Percentiles rank a stretch among this genome's conserved stretches.
Evolutionary conservation across 495 filamentous ascomycete species (phyloP).

Genomic region (Aspergillus leporis): DNA sequence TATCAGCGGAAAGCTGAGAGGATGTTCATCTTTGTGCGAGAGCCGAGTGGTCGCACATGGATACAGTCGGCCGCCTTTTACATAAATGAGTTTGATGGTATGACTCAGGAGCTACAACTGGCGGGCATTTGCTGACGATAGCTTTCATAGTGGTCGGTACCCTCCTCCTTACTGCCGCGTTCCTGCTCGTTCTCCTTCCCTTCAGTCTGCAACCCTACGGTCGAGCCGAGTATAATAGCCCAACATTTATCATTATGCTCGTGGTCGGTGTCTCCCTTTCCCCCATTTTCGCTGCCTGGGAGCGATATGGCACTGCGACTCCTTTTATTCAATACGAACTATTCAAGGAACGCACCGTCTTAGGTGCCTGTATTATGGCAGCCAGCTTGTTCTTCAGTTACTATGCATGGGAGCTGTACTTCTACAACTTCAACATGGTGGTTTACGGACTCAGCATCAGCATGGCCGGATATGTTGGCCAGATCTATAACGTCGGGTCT

Average conservation of each 20-base stretch:
- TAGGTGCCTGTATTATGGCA: conserved; percentile 63
- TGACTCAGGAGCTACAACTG: not conserved
- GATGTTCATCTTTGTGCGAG: conserved; percentile 33
- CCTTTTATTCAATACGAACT: conserved; percentile 61
- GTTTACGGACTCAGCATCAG: conserved; percentile 60
- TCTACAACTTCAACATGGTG: conserved; percentile 71
- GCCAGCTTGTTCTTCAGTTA: conserved; percentile 56
- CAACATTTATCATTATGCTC: conserved; percentile 56
- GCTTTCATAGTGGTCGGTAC: conserved; percentile 47
- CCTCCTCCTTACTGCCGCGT: conserved; percentile 56
- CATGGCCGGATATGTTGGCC: conserved; percentile 66
- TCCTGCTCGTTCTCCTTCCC: conserved; percentile 64
- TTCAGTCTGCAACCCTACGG: conserved; percentile 56
- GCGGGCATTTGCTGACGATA: not conserved
- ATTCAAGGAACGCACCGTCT: conserved; percentile 61
- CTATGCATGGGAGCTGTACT: conserved; percentile 66
- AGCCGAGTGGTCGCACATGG: conserved; percentile 44
- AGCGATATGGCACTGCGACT: conserved; percentile 51
- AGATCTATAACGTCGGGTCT: conserved; percentile 64
- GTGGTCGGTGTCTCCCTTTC: conserved; percentile 56
- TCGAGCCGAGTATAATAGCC: conserved; percentile 47
- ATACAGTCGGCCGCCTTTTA: conserved; percentile 53
- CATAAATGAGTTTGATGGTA: conserved; percentile 60
- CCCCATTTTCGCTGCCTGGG: conserved; percentile 57
- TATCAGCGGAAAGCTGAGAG: conserved; percentile 60